These are phyloP conservation scores for Morella rubra DNA, from an alignment of 306 rosid genomes.

Conservation along the genomic window DNA sequence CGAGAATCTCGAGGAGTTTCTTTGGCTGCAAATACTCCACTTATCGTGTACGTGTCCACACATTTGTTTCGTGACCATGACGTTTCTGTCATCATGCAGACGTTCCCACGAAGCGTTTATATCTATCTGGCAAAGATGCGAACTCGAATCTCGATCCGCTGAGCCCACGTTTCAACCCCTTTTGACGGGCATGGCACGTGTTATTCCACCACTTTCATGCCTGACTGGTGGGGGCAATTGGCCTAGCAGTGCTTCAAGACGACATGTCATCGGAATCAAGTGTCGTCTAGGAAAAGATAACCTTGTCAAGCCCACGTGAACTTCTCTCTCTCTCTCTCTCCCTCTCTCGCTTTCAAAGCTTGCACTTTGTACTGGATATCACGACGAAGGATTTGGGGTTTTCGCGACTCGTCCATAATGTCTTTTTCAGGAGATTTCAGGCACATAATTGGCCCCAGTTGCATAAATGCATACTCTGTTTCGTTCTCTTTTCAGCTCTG, in stretches of 20 bases:
- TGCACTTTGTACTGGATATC: not conserved
- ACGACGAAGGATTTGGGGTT: not conserved
- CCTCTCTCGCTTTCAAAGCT: not conserved
- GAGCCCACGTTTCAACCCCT: not conserved
- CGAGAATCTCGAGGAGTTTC: no score
- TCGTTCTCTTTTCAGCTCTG: not conserved
- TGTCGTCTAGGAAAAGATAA: not conserved
- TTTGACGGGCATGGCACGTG: not conserved
- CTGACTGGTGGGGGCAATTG: not conserved
- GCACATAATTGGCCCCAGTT: not conserved
- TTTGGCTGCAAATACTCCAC: no score
- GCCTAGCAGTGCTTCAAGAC: not conserved
- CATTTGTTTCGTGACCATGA: not conserved
- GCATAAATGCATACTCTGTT: not conserved
- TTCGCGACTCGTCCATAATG: not conserved
- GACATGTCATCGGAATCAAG: not conserved
- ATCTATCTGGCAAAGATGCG: not conserved
- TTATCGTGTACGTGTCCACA: no score
- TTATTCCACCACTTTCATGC: not conserved
- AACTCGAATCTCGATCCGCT: not conserved
- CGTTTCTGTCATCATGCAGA: not conserved
- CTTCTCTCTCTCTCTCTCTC: not conserved
- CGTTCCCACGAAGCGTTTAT: not conserved
- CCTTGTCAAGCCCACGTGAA: constrained; percentile 5
- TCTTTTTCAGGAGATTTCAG: not conserved